Evolutionary conservation across 2,329 filamentous ascomycete genomes (phyloP).

Genomic region (Calonectria multiphialidica): DNA sequence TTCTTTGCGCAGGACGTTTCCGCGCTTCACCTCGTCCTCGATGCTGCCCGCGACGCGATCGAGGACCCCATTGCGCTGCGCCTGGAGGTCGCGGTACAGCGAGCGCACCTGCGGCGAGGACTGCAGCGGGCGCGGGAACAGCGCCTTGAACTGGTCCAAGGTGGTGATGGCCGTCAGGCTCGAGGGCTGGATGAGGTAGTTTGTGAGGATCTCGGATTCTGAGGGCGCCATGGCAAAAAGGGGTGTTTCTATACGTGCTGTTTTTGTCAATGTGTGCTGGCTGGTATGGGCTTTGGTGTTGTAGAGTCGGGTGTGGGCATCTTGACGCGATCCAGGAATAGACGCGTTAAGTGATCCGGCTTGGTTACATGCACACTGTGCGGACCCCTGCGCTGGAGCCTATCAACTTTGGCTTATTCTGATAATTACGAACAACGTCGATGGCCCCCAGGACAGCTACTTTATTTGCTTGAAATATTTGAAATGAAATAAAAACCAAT

Average conservation of each 20-base stretch:
- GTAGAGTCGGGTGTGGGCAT: neutral
- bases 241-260: neutral
- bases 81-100: conserved; percentile 84
- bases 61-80: conserved; percentile 76
- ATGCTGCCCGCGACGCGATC: conserved; percentile 77
- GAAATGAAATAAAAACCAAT: neutral
- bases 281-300: neutral
- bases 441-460: neutral
- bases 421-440: neutral
- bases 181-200: conserved; percentile 83
- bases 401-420: neutral
- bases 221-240: conserved; percentile 74
- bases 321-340: conserved; percentile 26
- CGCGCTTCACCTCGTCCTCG: conserved; percentile 71
- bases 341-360: conserved; percentile 40
- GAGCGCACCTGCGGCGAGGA: conserved; percentile 75
- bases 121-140: conserved; percentile 79
- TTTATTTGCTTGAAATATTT: neutral
- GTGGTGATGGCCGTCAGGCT: conserved; percentile 80
- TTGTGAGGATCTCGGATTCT: conserved; percentile 80
- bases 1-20: conserved; percentile 68
- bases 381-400: neutral
- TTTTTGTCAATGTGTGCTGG: neutral
- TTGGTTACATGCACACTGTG: conserved; percentile 13
- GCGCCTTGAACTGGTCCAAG: conserved; percentile 78